Percentiles rank a stretch among this genome's conserved stretches.
phyloP scores from a whole-genome alignment of 1,139 yeast genomes.

The Lodderomyces jiufengensis region DNA sequence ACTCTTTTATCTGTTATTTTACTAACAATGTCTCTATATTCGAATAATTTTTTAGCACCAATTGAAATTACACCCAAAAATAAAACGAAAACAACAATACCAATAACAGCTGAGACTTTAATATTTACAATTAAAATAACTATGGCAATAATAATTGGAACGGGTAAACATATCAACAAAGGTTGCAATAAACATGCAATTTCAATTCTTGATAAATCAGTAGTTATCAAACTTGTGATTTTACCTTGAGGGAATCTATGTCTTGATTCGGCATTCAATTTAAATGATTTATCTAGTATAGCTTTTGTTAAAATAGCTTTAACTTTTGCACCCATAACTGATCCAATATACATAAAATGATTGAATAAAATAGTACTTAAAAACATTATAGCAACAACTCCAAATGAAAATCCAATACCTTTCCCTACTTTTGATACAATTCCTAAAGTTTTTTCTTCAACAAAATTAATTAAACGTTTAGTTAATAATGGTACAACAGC shows the following conservation, averaged over 20 bases:
- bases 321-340: constrained; percentile 40
- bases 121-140: constrained; percentile 65
- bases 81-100: constrained; percentile 39
- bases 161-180: constrained; percentile 57
- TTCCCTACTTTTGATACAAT: constrained; percentile 21
- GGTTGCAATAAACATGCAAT: constrained; percentile 73
- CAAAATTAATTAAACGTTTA: constrained; percentile 28
- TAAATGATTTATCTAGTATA: constrained; percentile 30
- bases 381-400: constrained; percentile 24
- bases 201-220: constrained; percentile 78
- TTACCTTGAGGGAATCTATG: constrained; percentile 30
- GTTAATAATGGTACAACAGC: constrained; percentile 29
- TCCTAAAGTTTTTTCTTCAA: constrained; percentile 23
- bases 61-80: constrained; percentile 38
- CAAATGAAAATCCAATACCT: constrained; percentile 40
- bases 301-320: constrained; percentile 36
- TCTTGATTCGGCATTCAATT: constrained; percentile 24
- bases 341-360: constrained; percentile 60
- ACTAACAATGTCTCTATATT: constrained; percentile 41
- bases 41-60: constrained; percentile 36
- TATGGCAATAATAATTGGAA: constrained; percentile 56
- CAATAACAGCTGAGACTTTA: constrained; percentile 72
- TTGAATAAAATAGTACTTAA: constrained; percentile 49
- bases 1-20: constrained; percentile 58
- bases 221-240: constrained; percentile 57